Base-by-base conservation (phyloP, 2,329 filamentous ascomycete genomes). In the Raffaelea deltoideospora region DNA sequence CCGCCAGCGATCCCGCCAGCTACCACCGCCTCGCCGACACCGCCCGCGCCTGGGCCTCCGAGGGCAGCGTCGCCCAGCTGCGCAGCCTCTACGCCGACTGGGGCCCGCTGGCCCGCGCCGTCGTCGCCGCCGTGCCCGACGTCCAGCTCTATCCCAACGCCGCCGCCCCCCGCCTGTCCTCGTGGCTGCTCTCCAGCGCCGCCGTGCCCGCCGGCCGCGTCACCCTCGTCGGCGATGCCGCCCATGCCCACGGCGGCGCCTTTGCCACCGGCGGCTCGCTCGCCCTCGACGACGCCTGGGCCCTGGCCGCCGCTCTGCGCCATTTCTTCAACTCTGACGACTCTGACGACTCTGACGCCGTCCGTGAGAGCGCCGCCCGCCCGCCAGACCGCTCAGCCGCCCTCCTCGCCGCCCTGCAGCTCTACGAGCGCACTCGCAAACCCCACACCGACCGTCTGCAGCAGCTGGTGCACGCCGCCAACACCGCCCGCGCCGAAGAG, bases 31-130 rank as follows among this genome's bases (percentile, higher is more conserved):
- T n/a, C n/a, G n/a, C n/a, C n/a, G n/a, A n/a, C n/a, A n/a, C n/a
- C n/a, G n/a, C n/a, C n/a, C n/a, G n/a, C n/a, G n/a, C n/a, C n/a
- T 65, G 62, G 63, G 52, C 63, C 40, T 49, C 53, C 7, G 43
- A 52, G 1, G 59, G 57, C 19, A 52, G 55, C 20, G 48, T 63
- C 3, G 40, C 48, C 4, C 41, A 54, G 3, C 49, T 66, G 21
- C 50, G 53, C 15, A 43, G 52, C n/a, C 48, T 58, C 38, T 59
- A 57, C 38, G 47, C 53, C 43, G 49, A 58, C 44, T 66, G 63
- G 63, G 59, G 59, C 31, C 58, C 60, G 0, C 48, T 56, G 1
- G 49, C 60, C 14, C 52, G 53, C 21, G 53, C 54, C 4, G 51
- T 67, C 9, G 51, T 61, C 3, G 53, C 61, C 7, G 53, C 55